Evolutionary conservation across 2,329 filamentous ascomycete species (phyloP).

Genomic region (Stachybotrys elegans): DNA sequence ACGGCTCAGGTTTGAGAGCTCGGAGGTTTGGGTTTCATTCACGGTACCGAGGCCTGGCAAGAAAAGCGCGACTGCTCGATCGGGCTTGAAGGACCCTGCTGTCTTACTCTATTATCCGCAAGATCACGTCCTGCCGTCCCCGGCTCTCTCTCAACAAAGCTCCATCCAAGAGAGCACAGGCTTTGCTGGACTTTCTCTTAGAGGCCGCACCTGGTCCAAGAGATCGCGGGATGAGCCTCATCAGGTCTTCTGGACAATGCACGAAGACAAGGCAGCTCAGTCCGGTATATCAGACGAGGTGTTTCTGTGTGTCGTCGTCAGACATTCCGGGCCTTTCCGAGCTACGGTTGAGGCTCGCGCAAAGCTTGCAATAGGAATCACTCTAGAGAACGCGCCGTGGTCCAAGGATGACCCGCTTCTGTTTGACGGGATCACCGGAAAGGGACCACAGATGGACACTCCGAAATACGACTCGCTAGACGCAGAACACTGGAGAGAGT

Average conservation of each 20-base stretch:
- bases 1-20: background rate
- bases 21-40: background rate
- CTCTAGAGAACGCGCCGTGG: background rate
- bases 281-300: background rate
- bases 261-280: background rate
- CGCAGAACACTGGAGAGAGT: background rate
- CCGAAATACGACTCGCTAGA: background rate
- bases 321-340: background rate
- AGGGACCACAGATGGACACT: background rate
- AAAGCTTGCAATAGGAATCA: background rate
- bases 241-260: background rate
- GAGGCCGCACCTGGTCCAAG: background rate
- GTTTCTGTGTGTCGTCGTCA: background rate
- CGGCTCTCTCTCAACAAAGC: background rate
- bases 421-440: background rate
- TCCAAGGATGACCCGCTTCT: background rate
- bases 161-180: background rate
- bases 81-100: background rate
- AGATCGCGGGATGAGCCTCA: background rate
- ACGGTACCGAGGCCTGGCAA: background rate
- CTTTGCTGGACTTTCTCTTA: background rate
- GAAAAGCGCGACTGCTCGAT: background rate
- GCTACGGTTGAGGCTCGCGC: background rate
- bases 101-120: background rate
- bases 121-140: background rate